Evolutionary conservation across 768 basidiomycete genomes (phyloP).

Genomic region (Suillus hirtellus): DNA sequence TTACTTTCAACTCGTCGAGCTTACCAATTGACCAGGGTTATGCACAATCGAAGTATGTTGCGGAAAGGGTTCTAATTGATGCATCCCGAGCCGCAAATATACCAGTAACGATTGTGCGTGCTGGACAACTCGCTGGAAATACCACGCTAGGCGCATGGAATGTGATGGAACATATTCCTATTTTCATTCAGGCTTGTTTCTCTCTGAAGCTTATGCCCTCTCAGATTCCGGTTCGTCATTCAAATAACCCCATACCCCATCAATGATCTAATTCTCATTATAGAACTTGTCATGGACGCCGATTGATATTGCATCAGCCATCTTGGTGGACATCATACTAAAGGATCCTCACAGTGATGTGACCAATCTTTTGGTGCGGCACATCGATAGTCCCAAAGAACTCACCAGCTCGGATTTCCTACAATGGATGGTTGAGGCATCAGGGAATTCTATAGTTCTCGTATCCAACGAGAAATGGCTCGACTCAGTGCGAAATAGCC

Average conservation of each 20-base stretch:
- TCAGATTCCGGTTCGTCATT: not conserved
- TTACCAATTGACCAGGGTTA: not conserved
- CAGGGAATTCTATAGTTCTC: not conserved
- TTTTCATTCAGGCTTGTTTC: not conserved
- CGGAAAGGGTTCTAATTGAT: not conserved
- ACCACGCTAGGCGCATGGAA: not conserved
- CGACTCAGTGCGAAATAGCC: not conserved
- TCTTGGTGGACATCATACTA: not conserved
- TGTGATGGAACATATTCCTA: not conserved
- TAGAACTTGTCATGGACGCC: not conserved
- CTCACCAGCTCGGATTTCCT: not conserved
- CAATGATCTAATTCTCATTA: not conserved
- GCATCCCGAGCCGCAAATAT: not conserved
- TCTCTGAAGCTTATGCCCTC: not conserved
- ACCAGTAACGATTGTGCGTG: not conserved
- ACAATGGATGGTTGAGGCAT: not conserved
- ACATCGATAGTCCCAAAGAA: not conserved
- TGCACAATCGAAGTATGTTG: constrained; percentile 1
- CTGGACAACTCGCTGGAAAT: not conserved
- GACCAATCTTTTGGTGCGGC: not conserved
- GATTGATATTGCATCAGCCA: not conserved
- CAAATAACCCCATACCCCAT: not conserved
- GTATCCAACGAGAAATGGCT: not conserved
- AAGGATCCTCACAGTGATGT: not conserved
- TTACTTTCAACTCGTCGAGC: not conserved